Base-by-base conservation (phyloP, 139 green algal species). In the Picochlorum sp. region DNA sequence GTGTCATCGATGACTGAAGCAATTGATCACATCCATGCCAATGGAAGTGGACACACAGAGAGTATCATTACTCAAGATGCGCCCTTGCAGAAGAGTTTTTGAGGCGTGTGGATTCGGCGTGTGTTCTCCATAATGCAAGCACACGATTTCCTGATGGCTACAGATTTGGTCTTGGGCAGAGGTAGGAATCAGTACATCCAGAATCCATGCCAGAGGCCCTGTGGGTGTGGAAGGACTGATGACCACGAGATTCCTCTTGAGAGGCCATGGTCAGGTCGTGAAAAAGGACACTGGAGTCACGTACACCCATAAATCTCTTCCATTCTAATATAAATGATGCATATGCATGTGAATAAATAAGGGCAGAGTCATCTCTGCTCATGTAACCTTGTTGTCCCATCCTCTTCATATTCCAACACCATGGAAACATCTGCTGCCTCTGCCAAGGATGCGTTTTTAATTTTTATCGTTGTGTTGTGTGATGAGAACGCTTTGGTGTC, bases 221-320 rank as follows among this genome's bases (percentile, higher is more conserved):
- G 94, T 98, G 15, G 94, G 94, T 6, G 94, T 99, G 47, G 94
- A 99, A 76, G 94, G 94, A 2, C 79, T 99, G 72, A 81, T 99
- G 14, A 98, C 92, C 8, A 96, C 85, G 26, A 86, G 90, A 61
- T 98, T 80, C 78, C 62, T 96, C 44, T 69, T 97, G 70, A 73
- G 86, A 8, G 93, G 93, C 20, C 52, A 56, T 9, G 93, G 84
- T 13, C 88, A 96, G 47, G 59, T 92, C 4, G 90, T 96, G 50
- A 75, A 79, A n/a, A 97, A 98, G 73, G 93, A 98, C 80, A 83
- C 62, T 21, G 81, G 81, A 23, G 85, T 98, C 37, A 70, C 66
- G 2, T 98, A 97, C 81, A 95, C 85, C 14, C 89, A 96, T 79
- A 83, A 79, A 55, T 11, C 65, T 16, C 70, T 97, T 7, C 47